A percentile compares a stretch with the other conserved stretches of the same genome.
Evolutionary conservation across 352 stramenopile species (phyloP).

Genomic region (Phytophthora pseudosyringae): DNA sequence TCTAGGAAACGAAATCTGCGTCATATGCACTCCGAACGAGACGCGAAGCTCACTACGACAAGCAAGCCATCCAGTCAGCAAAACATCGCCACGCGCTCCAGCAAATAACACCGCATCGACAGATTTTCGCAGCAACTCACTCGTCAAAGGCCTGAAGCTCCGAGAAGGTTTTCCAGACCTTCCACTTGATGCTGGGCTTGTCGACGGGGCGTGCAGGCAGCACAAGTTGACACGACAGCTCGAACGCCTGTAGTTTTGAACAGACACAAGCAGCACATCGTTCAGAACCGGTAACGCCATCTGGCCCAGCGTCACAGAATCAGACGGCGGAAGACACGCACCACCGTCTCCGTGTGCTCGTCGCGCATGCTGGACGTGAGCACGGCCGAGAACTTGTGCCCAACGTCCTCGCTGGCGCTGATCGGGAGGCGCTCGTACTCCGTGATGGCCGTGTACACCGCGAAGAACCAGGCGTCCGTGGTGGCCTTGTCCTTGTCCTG

Average conservation of each 20-base stretch:
- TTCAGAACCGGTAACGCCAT: constrained; percentile 13
- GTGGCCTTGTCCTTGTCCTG: constrained; percentile 81
- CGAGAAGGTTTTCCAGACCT: constrained; percentile 73
- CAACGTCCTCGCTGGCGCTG: constrained; percentile 42
- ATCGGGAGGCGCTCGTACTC: constrained; percentile 62
- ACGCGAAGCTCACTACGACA: constrained; percentile 58
- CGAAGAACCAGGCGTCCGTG: constrained; percentile 82
- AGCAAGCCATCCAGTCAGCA: constrained; percentile 15
- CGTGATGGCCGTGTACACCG: constrained; percentile 77
- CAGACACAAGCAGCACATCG: constrained; percentile 11
- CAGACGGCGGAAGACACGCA: constrained; percentile 30
- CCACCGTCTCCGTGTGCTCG: constrained; percentile 62
- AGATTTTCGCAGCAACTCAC: constrained; percentile 39
- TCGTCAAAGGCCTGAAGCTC: constrained; percentile 77
- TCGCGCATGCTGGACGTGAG: constrained; percentile 63
- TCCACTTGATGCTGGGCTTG: constrained; percentile 82
- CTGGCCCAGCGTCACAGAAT: constrained; percentile 7
- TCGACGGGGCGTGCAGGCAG: constrained; percentile 55
- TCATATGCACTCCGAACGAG: constrained; percentile 59
- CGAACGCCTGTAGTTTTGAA: constrained; percentile 56
- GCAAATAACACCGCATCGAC: neutral
- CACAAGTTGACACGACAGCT: constrained; percentile 75
- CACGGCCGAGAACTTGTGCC: constrained; percentile 56
- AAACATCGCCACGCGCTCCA: neutral
- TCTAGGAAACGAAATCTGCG: constrained; percentile 61